Base-by-base conservation (phyloP, 2,329 filamentous ascomycete genomes). In the Ophiostoma novo-ulmi region DNA sequence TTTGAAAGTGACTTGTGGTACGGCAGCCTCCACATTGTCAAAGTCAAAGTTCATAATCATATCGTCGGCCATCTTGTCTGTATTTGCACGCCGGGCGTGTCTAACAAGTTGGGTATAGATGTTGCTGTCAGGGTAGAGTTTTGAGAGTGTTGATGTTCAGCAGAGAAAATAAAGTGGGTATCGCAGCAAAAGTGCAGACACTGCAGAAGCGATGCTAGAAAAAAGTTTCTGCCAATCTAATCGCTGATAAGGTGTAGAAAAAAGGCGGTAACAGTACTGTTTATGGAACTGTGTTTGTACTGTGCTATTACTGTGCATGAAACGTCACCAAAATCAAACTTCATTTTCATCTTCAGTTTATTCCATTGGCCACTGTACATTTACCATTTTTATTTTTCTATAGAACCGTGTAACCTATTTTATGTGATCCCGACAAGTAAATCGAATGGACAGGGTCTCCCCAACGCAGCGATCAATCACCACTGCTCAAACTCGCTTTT, bases 11-110 rank as follows among this genome's bases (percentile, higher is more conserved):
- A 86, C 82, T 70, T 86, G 82, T 6, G 85, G 83, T 72, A 89
- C 85, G 70, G 92, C 58, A n/a, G 71, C 78, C 14, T 90, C 85
- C 22, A 83, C 85, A 72, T 92, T 88, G 38, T 87, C 86, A 71
- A 97, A 83, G 76, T 93, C 89, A 78, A 98, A 97, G 77, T 98
- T 98, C 78, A 98, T 84, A 71, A 97, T 86, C 88, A 99, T 93
- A 88, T 97, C 92, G 83, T 98, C 94, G 69, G 92, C 92, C 94
- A 98, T 97, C 35, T 52, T 69, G 65, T 48, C 22, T 22, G 31
- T 10, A 14, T 64, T 39, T 41, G 55, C 55, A n/a, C 5, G 26
- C 7, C 17, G 26, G 31, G 31, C 20, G 41, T 26, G 20, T 35
- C 31, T 35, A n/a, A 38, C 64, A 63, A 20, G 36, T 65, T 36